Conservation (phyloP, 345 rosid species). For the Hevea brasiliensis region DNA sequence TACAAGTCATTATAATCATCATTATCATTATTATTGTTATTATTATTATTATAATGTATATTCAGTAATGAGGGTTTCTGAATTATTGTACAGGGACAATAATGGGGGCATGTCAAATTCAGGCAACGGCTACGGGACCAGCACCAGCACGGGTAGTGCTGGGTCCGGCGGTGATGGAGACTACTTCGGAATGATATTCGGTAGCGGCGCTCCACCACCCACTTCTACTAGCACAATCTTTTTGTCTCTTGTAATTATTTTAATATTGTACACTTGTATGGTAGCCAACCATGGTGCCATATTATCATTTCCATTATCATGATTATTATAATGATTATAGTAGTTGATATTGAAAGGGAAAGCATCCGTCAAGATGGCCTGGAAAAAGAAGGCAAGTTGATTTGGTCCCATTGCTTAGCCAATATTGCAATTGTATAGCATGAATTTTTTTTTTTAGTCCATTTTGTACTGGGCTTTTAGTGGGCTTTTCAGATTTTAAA, state of each 20-base stretch:
- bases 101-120: conserved; percentile 46
- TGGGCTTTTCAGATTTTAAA: too few species aligned
- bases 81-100: conserved; percentile 42
- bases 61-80: background rate
- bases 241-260: conserved; percentile 49
- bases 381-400: too few species aligned
- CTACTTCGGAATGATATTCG: conserved; percentile 69
- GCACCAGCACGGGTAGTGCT: conserved; percentile 22
- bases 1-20: too few species aligned
- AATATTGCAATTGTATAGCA: too few species aligned
- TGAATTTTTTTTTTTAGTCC: too few species aligned
- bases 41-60: background rate
- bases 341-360: background rate
- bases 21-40: too few species aligned
- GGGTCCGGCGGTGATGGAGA: conserved; percentile 31
- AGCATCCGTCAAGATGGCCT: conserved; percentile 8
- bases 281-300: conserved; percentile 28
- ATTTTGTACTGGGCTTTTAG: too few species aligned
- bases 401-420: too few species aligned
- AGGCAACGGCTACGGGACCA: conserved; percentile 33
- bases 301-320: conserved; percentile 15
- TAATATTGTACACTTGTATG: conserved; percentile 34
- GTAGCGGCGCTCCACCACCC: conserved; percentile 37
- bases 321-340: too few species aligned
- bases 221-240: conserved; percentile 25